Base-by-base conservation (phyloP, 371 early-diverging fungal species). In the Apophysomyces ossiformis region DNA sequence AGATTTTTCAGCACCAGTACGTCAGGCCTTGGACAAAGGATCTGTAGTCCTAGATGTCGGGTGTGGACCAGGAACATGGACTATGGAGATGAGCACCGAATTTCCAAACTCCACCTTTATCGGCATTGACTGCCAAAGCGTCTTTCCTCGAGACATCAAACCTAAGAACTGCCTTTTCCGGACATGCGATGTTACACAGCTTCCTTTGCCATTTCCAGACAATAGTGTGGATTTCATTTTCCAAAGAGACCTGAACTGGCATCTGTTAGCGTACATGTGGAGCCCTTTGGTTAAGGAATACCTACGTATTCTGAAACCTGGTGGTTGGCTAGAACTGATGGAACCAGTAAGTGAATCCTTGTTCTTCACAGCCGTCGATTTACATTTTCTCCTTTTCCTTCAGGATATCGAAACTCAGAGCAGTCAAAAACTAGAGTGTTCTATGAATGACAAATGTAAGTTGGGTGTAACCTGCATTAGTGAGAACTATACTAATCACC, bases 31-130 rank as follows among this genome's bases (percentile, higher is more conserved):
- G n/a, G 72, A 79, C 32, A 71, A 75, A 41, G 77, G 80, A 4
- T 71, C 73, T 21, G 63, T 82, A 1, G 83, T 78, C 0, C 56
- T 82, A 15, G 83, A 82, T 45, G 67, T 79, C 6, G 83, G 83
- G 12, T 82, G 83, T 57, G 83, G 83, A 0, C 70, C 80, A 5
- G 83, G 78, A 2, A 79, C 78, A 5, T 82, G 83, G 83, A 69
- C 77, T 5, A 79, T 82, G 80, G 80, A 79, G 60, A 77, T 82
- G 80, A 71, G 73, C 15, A 75, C 78, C 0, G 75, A 64, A 0
- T 82, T 74, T 41, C 80, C 83, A 13, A 65, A 69, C 8, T 76
- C 78, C 2, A 74, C 73, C 0, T 82, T 82, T 41, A 77, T 79
- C 16, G 82, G 82, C 12, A 71, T 82, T 18, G 82, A 82, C 59